A percentile compares a stretch with the other conserved stretches of the same genome.
Evolutionary conservation across 75 land plant genomes (phyloP).

Genomic region (Gnetum montanum): DNA sequence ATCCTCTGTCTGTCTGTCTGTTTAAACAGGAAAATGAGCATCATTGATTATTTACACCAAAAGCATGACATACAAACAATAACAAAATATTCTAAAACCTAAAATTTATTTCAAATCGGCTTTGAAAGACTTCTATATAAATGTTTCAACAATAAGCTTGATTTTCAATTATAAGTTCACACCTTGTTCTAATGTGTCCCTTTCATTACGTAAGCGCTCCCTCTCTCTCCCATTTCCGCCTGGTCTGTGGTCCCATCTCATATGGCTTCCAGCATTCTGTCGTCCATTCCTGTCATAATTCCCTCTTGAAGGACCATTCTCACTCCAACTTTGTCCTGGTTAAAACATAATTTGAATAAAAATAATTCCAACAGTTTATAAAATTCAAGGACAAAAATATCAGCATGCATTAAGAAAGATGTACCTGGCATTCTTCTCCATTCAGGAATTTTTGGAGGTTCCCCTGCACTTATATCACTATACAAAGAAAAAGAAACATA

Average conservation of each 20-base stretch:
- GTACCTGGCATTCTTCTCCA: slow-evolving; percentile 24
- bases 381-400: slow-evolving; percentile 14
- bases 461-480: slow-evolving; percentile 28
- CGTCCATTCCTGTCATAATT: slow-evolving; percentile 7
- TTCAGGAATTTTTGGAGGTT: slow-evolving; percentile 15
- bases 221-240: slow-evolving; percentile 50
- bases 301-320: slow-evolving; percentile 29
- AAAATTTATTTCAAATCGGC: too few species aligned
- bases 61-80: too few species aligned
- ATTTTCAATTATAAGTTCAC: neutral
- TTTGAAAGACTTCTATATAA: neutral
- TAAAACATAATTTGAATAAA: neutral
- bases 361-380: slow-evolving; percentile 25
- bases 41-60: too few species aligned
- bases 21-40: too few species aligned
- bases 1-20: too few species aligned
- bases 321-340: slow-evolving; percentile 18
- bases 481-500: neutral
- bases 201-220: slow-evolving; percentile 38
- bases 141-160: too few species aligned
- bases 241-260: slow-evolving; percentile 55
- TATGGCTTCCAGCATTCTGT: slow-evolving; percentile 8
- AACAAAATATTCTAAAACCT: too few species aligned
- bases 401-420: too few species aligned
- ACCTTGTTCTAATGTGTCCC: slow-evolving; percentile 40